A percentile compares a stretch with the other conserved stretches of the same genome.
phyloP scores from a whole-genome alignment of 2,329 filamentous ascomycete species.

The Hymenoscyphus scutula region DNA sequence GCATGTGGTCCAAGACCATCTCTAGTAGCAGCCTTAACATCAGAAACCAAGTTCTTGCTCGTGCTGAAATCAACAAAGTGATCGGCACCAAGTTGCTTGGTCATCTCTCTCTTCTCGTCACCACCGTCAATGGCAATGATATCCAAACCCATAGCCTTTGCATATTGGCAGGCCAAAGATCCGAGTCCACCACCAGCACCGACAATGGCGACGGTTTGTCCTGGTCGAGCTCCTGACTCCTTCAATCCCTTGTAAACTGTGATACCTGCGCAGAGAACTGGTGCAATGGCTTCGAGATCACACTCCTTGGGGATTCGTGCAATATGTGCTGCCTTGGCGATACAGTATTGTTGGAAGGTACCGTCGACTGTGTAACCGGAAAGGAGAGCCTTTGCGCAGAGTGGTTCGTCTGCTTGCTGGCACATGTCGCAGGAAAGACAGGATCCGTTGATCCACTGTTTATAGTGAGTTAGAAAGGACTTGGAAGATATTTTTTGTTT shows the following conservation, averaged over 20 bases:
- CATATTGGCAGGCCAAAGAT: constrained; percentile 79
- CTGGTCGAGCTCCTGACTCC: constrained; percentile 71
- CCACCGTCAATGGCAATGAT: constrained; percentile 81
- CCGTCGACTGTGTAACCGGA: constrained; percentile 94
- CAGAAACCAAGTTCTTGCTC: constrained; percentile 74
- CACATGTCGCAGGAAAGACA: constrained; percentile 85
- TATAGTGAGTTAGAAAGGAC: no score
- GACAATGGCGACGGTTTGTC: constrained; percentile 79
- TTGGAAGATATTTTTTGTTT: no score
- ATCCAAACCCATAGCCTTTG: constrained; percentile 82
- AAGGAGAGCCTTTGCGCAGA: constrained; percentile 71
- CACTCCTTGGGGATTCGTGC: constrained; percentile 77
- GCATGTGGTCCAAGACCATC: constrained; percentile 85
- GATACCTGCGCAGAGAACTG: constrained; percentile 80
- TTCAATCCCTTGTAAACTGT: constrained; percentile 92
- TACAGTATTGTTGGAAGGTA: constrained; percentile 87
- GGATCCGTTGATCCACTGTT: constrained; percentile 80
- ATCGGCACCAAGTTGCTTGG: constrained; percentile 65
- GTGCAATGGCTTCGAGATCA: constrained; percentile 72
- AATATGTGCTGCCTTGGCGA: constrained; percentile 83
- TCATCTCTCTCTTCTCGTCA: constrained; percentile 74
- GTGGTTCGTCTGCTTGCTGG: constrained; percentile 74
- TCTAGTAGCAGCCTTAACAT: constrained; percentile 76
- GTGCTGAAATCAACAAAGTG: constrained; percentile 78
- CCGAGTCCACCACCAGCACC: constrained; percentile 84